phyloP scores from a whole-genome alignment of 345 rosid genomes.

The Salix udensis region DNA sequence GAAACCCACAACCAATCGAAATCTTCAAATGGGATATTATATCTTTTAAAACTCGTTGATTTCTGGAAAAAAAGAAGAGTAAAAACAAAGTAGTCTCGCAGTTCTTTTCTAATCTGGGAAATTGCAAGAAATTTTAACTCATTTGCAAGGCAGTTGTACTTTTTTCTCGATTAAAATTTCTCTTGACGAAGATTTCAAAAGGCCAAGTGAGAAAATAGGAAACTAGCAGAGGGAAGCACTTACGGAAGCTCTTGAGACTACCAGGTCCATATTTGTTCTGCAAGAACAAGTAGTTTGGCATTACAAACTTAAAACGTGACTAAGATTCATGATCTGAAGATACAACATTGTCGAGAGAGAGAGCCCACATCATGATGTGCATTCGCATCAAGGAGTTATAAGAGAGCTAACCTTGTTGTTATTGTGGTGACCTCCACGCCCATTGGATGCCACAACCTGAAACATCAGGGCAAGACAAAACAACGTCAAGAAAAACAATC shows the following conservation, averaged over 20 bases:
- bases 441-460: constrained; percentile 44
- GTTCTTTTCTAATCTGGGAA: no score
- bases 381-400: no score
- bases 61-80: no score
- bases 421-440: constrained; percentile 43
- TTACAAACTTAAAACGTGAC: not conserved
- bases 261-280: constrained; percentile 47
- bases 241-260: constrained; percentile 45
- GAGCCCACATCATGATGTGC: not conserved
- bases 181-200: no score
- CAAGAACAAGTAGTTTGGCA: not conserved
- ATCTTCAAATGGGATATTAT: no score
- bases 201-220: not conserved
- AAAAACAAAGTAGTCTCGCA: no score
- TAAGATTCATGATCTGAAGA: not conserved
- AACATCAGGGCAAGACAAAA: not conserved
- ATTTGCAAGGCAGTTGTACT: no score
- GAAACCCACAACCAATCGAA: no score
- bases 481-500: not conserved
- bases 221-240: constrained; percentile 14
- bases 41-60: no score
- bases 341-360: not conserved
- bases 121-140: no score
- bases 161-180: no score
- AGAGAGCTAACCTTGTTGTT: constrained; percentile 16